These are phyloP conservation scores for Lentinula sp. DNA, from an alignment of 768 basidiomycete species.

Conservation along the genomic window DNA sequence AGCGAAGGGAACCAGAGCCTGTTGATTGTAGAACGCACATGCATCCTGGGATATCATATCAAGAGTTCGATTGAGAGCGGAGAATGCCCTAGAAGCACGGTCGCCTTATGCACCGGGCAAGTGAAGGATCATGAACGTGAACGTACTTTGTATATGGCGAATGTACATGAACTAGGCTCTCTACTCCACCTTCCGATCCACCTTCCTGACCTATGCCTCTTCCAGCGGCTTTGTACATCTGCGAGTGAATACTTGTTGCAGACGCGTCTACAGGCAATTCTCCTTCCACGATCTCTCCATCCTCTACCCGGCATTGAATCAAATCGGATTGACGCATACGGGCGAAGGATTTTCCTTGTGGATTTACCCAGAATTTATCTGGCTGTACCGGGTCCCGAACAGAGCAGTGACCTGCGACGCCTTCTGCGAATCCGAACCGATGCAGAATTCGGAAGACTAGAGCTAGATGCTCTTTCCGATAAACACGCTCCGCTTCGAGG, in stretches of 20 bases:
- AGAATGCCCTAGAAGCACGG: constrained; percentile 23
- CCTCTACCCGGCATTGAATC: constrained; percentile 1
- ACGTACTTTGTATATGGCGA: constrained; percentile 1
- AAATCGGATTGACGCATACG: constrained; percentile 5
- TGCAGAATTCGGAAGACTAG: constrained; percentile 42
- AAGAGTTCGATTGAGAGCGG: constrained; percentile 23
- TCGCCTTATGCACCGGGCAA: neutral
- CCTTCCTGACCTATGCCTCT: neutral
- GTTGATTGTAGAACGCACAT: constrained; percentile 19
- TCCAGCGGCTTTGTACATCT: constrained; percentile 1
- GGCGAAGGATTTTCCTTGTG: constrained; percentile 14
- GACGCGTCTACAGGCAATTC: neutral
- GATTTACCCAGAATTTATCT: constrained; percentile 45
- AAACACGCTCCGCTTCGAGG: constrained; percentile 32
- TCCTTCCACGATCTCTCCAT: neutral
- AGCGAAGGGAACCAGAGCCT: constrained; percentile 3
- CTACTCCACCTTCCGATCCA: neutral
- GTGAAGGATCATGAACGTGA: neutral
- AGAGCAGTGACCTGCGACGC: constrained; percentile 46
- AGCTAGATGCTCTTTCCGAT: constrained; percentile 37
- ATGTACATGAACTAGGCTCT: constrained; percentile 2
- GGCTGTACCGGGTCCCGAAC: constrained; percentile 35
- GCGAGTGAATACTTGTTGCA: neutral
- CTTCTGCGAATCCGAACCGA: constrained; percentile 21
- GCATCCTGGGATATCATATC: constrained; percentile 26